phyloP scores from a whole-genome alignment of 106 monocot species.

The Acanthochlamys bracteata region DNA sequence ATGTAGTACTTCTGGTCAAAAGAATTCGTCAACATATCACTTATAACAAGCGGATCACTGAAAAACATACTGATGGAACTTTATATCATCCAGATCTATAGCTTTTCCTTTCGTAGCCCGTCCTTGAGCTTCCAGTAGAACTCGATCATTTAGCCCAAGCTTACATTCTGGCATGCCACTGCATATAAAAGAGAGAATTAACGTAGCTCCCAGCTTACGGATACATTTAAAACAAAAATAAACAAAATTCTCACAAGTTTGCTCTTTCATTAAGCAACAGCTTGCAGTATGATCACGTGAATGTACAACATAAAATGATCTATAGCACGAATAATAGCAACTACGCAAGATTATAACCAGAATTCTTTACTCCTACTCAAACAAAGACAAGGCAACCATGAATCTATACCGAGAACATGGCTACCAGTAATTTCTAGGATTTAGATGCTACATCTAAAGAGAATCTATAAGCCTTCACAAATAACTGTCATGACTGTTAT shows the following conservation, averaged over 20 bases:
- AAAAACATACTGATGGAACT: slow-evolving; percentile 80
- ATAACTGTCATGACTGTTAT: too few relatives aligned
- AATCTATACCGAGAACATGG: background rate
- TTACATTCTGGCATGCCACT: slow-evolving; percentile 99
- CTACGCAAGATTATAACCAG: too few relatives aligned
- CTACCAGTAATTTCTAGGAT: background rate
- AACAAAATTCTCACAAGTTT: background rate
- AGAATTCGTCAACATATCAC: background rate
- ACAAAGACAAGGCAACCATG: too few relatives aligned
- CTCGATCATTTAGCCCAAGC: slow-evolving; percentile 88
- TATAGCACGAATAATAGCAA: too few relatives aligned
- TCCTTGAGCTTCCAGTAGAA: slow-evolving; percentile 95
- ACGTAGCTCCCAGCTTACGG: background rate
- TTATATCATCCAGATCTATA: slow-evolving; percentile 96
- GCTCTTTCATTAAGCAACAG: background rate
- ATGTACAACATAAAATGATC: background rate
- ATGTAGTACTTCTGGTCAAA: background rate
- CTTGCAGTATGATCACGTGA: too few relatives aligned
- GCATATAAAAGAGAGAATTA: slow-evolving; percentile 16
- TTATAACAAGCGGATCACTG: background rate
- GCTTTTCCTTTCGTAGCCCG: slow-evolving; percentile 93
- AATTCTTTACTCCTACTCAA: too few relatives aligned
- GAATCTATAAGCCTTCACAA: background rate
- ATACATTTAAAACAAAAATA: background rate
- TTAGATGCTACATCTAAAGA: background rate